Conservation (phyloP, 495 filamentous ascomycete species). For the Recurvomyces mirabilis region DNA sequence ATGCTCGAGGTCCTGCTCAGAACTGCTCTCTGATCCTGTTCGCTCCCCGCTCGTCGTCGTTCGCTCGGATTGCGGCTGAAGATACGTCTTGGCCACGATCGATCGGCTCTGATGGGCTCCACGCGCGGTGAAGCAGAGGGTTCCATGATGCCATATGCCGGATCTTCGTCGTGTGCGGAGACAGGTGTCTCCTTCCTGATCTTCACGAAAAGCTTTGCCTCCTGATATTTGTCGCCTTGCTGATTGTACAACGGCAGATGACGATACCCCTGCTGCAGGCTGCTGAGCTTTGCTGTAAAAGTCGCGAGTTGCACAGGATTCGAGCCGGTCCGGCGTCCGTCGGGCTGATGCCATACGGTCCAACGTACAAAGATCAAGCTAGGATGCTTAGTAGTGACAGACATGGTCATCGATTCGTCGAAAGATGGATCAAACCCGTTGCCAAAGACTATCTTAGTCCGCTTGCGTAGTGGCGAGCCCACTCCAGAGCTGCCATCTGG, state of each 20-base stretch:
- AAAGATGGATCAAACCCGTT: conserved; percentile 92
- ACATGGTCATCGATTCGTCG: conserved; percentile 60
- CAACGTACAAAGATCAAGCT: conserved; percentile 88
- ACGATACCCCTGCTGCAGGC: conserved; percentile 86
- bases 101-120: neutral
- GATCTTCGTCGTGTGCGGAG: conserved; percentile 7
- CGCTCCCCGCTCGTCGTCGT: neutral
- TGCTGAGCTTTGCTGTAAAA: conserved; percentile 84
- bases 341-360: conserved; percentile 73
- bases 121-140: neutral
- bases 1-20: conserved; percentile 14
- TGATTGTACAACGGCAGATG: conserved; percentile 86
- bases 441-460: conserved; percentile 64
- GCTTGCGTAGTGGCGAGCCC: conserved; percentile 62
- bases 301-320: conserved; percentile 58
- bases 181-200: conserved; percentile 49
- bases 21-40: neutral
- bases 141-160: neutral
- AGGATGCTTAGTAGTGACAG: conserved; percentile 78
- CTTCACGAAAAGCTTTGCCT: conserved; percentile 86
- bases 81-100: conserved; percentile 9
- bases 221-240: conserved; percentile 81
- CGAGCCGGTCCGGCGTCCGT: conserved; percentile 45
- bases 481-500: conserved; percentile 59
- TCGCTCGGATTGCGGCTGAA: conserved; percentile 16